Conservation (phyloP, 1,284 basidiomycete genomes). For the Pisolithus thermaeus region DNA sequence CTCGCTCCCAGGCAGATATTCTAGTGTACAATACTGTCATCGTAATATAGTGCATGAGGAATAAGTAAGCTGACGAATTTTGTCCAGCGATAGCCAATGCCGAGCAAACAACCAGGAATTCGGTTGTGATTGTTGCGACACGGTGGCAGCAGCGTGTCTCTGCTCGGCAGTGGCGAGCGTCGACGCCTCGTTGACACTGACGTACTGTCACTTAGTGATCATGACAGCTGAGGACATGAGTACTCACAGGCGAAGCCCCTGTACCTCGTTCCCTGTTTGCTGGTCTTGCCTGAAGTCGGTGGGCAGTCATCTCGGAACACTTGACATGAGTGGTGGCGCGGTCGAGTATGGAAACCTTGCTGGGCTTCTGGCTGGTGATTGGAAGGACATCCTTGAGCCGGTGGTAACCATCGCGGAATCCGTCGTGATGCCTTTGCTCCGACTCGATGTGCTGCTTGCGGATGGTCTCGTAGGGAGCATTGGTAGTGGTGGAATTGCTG, state of each 20-base stretch:
- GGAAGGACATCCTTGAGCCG: slow-evolving; percentile 82
- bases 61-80: slow-evolving; percentile 31
- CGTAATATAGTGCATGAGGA: slow-evolving; percentile 32
- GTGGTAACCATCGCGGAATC: slow-evolving; percentile 81
- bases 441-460: slow-evolving; percentile 83
- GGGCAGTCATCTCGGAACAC: slow-evolving; percentile 70
- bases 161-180: slow-evolving; percentile 77
- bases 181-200: slow-evolving; percentile 73
- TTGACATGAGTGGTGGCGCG: slow-evolving; percentile 77
- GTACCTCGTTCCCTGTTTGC: slow-evolving; percentile 69
- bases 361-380: slow-evolving; percentile 79
- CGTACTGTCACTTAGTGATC: slow-evolving; percentile 4
- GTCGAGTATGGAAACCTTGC: slow-evolving; percentile 82
- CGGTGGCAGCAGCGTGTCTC: slow-evolving; percentile 52
- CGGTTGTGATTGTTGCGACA: slow-evolving; percentile 36
- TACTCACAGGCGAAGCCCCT: slow-evolving; percentile 58
- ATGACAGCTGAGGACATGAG: not conserved
- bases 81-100: slow-evolving; percentile 1
- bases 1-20: slow-evolving; percentile 52
- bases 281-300: slow-evolving; percentile 65
- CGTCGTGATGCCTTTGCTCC: slow-evolving; percentile 80
- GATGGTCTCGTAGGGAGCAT: slow-evolving; percentile 74
- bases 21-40: slow-evolving; percentile 36
- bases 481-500: slow-evolving; percentile 36
- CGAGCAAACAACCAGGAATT: slow-evolving; percentile 42